Evolutionary conservation across 164 flowering plant genomes (phyloP), one percentile per base, ranked within the genome.

Genomic region (Paratinospora sagittata): DNA sequence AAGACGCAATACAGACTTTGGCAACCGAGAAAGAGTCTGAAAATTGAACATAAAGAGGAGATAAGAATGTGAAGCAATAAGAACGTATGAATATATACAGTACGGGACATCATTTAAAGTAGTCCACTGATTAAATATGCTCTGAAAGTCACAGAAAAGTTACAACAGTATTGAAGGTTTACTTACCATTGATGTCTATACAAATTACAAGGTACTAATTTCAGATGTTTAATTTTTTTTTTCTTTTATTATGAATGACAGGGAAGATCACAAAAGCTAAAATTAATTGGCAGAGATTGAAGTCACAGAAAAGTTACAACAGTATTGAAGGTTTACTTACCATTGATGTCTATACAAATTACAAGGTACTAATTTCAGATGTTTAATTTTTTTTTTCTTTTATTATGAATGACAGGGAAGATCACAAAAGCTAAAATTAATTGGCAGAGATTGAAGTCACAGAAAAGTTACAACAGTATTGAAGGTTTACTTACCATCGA

Each of bases 1-100:
- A 73, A 91, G 93, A 37, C 97, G 97, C 84, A 96, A 77, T 33
- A 81, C 71, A 21, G 98, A 93, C 73, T 87, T 89, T 27, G 97
- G 80, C 72, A 87, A 72, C 75, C 90, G 85, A 52, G 98, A 88
- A 49, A 96, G 78, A 61, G 82, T 87, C 99, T 96, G 95, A 55
- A 83, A 83, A 4, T 63, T n/a, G 61, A 81, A 36, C 76, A 62
- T 30, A 62, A 68, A 23, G 71, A 27, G 67, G 9, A 66, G 10
- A n/a, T 65, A 27, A 65, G 52, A 21, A 37, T 17, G 7, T 19
- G 61, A 55, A 5, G 26, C 21, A 55, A 19, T 19, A 19, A n/a
- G 24, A 55, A 55, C 9, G 21, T 9, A 55, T 0, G 19, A 19
- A 7, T 55, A 52, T 23, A 19, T 55, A 55, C 19, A 55, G 24